Conservation (phyloP, 2,329 filamentous ascomycete species). For the Aspergillus sp. region DNA sequence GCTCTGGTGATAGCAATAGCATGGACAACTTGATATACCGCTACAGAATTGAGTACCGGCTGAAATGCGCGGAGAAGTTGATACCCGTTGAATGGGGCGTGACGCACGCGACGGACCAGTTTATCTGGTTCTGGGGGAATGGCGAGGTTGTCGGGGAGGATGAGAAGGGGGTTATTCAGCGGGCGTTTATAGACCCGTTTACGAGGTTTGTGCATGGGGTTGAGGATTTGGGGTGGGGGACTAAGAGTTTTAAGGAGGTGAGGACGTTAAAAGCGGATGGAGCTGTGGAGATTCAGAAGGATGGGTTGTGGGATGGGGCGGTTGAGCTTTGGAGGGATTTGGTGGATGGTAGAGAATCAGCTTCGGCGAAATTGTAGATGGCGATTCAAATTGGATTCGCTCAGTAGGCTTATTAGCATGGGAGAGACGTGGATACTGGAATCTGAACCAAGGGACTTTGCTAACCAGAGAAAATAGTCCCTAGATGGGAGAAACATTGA, state of each 20-base stretch:
- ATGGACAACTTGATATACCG: slow-evolving; percentile 49
- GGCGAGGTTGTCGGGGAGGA: slow-evolving; percentile 39
- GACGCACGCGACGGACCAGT: slow-evolving; percentile 55
- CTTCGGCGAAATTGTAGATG: too few species aligned
- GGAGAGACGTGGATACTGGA: too few species aligned
- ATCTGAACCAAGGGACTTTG: too few species aligned
- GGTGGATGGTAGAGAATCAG: slow-evolving; percentile 1
- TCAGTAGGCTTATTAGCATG: too few species aligned
- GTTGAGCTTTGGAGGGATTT: slow-evolving; percentile 48
- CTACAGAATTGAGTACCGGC: slow-evolving; percentile 57
- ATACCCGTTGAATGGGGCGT: slow-evolving; percentile 52
- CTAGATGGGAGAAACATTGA: too few species aligned
- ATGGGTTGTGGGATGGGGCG: slow-evolving; percentile 49
- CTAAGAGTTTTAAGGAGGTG: slow-evolving; percentile 35
- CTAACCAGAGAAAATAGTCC: too few species aligned
- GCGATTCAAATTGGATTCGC: too few species aligned
- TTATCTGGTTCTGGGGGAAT: slow-evolving; percentile 59
- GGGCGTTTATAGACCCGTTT: slow-evolving; percentile 31
- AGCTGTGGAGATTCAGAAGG: slow-evolving; percentile 46
- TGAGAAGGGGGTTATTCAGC: slow-evolving; percentile 46
- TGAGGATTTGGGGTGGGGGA: slow-evolving; percentile 25
- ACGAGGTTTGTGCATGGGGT: slow-evolving; percentile 28
- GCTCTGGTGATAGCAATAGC: not conserved
- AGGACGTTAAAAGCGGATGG: slow-evolving; percentile 49
- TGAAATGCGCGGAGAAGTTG: slow-evolving; percentile 44